Evolutionary conservation across 2,329 filamentous ascomycete species (phyloP), one percentile per base, ranked within the genome.

Genomic region (Nemania sp.): DNA sequence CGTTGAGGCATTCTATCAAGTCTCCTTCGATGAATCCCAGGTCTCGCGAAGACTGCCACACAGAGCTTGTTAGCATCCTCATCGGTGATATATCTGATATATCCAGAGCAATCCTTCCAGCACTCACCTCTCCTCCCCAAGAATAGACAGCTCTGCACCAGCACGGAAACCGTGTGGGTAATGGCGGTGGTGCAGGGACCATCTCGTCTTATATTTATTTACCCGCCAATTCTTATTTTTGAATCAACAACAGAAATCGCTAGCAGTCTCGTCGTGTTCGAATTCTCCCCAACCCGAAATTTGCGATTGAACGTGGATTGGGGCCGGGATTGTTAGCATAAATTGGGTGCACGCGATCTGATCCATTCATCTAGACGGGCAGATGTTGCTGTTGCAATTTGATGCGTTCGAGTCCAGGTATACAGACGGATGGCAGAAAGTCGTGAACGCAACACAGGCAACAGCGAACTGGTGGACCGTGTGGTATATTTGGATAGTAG

Each of bases 21-120:
- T 99, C 94, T 60, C 94, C 94, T 73, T 99, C 94, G 64, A 99
- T 89, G 73, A 99, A 99, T 14, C 94, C 94, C 53, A 99, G 81
- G 70, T 99, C 94, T 71, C 89, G 86, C 77, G 96, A 96, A 20
- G 89, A 93, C 86, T 88, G 52, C 5, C 37, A 23, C 26, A 26
- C 17, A 57, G 15, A 49, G 44, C 37, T 54, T 57, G 64, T 70
- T 52, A 69, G 68, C 50, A 61, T n/a, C n/a, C n/a, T n/a, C 26
- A 31, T n/a, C 11, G 20, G 37, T 34, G 22, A 17, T 24, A 6
- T 7, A 7, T 40, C 19, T 28, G 11, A 20, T 5, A 40, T 14
- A 17, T 11, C 64, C 55, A 49, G 59, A 36, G n/a, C n/a, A n/a
- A n/a, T n/a, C n/a, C n/a, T n/a, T n/a, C n/a, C n/a, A n/a, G n/a